phyloP scores from a whole-genome alignment of 768 basidiomycete genomes.

The Coprinopsis strossmayeri region DNA sequence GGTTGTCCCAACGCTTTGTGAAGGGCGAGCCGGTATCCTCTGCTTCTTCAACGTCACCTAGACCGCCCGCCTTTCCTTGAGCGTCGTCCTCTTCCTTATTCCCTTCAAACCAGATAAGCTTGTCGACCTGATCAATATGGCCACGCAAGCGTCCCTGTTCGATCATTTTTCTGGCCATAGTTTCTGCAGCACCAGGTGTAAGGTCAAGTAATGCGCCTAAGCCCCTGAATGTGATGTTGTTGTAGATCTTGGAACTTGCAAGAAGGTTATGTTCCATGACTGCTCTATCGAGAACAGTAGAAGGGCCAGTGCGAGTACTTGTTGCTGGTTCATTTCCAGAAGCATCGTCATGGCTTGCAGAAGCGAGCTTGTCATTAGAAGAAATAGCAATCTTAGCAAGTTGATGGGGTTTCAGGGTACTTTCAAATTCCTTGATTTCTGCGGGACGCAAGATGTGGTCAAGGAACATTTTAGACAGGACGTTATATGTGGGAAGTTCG shows the following conservation, averaged over 20 bases:
- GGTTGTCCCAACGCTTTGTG: constrained; percentile 94
- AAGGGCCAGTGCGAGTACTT: constrained; percentile 84
- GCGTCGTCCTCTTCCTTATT: constrained; percentile 84
- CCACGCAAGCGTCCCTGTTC: constrained; percentile 93
- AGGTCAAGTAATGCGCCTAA: constrained; percentile 85
- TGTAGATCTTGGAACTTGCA: constrained; percentile 95
- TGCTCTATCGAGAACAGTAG: constrained; percentile 93
- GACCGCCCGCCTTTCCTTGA: constrained; percentile 89
- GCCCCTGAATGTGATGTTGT: constrained; percentile 95
- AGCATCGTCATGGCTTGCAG: constrained; percentile 54
- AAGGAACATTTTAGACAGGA: constrained; percentile 97
- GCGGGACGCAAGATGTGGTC: constrained; percentile 90
- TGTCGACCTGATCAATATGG: constrained; percentile 93
- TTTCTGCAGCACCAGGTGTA: constrained; percentile 90
- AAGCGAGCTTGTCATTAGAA: constrained; percentile 73
- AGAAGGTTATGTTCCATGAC: constrained; percentile 99
- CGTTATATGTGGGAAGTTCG: constrained; percentile 77
- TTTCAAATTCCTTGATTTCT: constrained; percentile 88
- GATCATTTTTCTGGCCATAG: constrained; percentile 98
- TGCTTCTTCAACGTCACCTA: constrained; percentile 82
- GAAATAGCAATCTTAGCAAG: constrained; percentile 87
- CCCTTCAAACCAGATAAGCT: constrained; percentile 89
- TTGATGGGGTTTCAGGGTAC: constrained; percentile 85
- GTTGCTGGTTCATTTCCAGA: constrained; percentile 41
- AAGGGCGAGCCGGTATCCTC: constrained; percentile 86